These are phyloP conservation scores for Paxillus rubicundulus DNA, from an alignment of 768 basidiomycete genomes.

Conservation along the genomic window DNA sequence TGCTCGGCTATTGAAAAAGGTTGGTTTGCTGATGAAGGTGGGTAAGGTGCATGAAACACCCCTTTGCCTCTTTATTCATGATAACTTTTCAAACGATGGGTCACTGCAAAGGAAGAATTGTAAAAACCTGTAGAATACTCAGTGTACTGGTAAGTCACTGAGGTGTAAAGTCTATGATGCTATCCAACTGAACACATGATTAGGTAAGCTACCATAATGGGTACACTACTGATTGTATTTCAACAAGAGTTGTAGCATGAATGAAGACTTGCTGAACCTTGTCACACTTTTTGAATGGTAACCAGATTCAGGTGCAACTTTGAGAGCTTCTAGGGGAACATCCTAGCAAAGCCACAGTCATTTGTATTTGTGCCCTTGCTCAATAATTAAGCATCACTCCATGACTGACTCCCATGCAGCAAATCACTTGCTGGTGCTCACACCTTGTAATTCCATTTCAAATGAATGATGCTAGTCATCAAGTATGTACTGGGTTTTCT, in stretches of 20 bases:
- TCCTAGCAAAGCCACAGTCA: background rate
- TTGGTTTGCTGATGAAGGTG: too few species aligned
- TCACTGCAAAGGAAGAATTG: constrained; percentile 8
- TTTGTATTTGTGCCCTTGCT: background rate
- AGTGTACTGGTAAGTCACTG: too few species aligned
- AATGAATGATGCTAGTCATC: too few species aligned
- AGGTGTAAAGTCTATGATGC: too few species aligned
- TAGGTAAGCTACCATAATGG: too few species aligned
- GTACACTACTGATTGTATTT: too few species aligned
- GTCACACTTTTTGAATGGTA: background rate
- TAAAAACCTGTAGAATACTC: too few species aligned
- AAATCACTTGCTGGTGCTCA: background rate
- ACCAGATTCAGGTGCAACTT: background rate
- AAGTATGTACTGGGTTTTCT: too few species aligned
- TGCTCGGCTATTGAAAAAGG: too few species aligned
- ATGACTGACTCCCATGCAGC: background rate
- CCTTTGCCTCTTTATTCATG: constrained; percentile 4
- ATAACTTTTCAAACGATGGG: constrained; percentile 11
- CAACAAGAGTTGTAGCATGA: background rate
- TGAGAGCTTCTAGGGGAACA: background rate
- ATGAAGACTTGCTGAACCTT: background rate
- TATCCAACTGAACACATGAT: too few species aligned
- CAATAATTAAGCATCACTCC: too few species aligned
- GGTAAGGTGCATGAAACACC: background rate
- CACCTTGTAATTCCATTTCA: background rate